Base-by-base conservation (phyloP, 2,329 filamentous ascomycete species). In the Amauroascus niger region DNA sequence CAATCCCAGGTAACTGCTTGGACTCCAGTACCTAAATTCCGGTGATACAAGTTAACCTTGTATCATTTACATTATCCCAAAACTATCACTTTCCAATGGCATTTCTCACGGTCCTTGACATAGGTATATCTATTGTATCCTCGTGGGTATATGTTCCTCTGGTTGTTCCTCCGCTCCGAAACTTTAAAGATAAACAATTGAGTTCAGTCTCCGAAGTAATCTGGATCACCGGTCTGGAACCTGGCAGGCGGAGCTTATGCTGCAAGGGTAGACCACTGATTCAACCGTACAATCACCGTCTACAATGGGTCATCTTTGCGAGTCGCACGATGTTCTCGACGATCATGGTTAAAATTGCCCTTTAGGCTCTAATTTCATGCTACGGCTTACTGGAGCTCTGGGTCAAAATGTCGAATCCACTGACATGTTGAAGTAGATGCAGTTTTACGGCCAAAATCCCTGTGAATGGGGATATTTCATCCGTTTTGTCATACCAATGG, bases 101-200 rank as follows among this genome's bases (percentile, higher is more conserved):
- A 13, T 32, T 30, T n/a, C 13, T 22, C 26, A 28, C 6, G 39
- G 3, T 32, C n/a, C 11, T 22, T 24, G 8, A 51, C 7, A 32
- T 9, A 43, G 37, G 26, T 33, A 43, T 43, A 4, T 33, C 18
- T 9, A 26, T n/a, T n/a, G 40, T 45, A 30, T 45, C 1, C 16
- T 30, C 18, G 13, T 1, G 16, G 18, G 14, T 30, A 2, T 16
- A 9, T 52, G 39, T 13, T 11, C 35, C 26, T n/a, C 9, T 18
- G 20, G 39, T 39, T n/a, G 26, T 51, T 52, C 18, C 50, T 52
- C 50, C 50, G 50, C 50, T 46, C 50, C 40, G 50, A 52, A 46
- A 45, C 30, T 30, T 28, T 37, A 44, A 45, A 39, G 44, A 7
- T 14, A 30, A 13, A 16, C 13, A 28, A 2, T 14, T 33, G 22